A percentile compares a stretch with the other conserved stretches of the same genome.
These are phyloP conservation scores for Globisporangium spinosum DNA, from an alignment of 352 stramenopile genomes.

Conservation along the genomic window DNA sequence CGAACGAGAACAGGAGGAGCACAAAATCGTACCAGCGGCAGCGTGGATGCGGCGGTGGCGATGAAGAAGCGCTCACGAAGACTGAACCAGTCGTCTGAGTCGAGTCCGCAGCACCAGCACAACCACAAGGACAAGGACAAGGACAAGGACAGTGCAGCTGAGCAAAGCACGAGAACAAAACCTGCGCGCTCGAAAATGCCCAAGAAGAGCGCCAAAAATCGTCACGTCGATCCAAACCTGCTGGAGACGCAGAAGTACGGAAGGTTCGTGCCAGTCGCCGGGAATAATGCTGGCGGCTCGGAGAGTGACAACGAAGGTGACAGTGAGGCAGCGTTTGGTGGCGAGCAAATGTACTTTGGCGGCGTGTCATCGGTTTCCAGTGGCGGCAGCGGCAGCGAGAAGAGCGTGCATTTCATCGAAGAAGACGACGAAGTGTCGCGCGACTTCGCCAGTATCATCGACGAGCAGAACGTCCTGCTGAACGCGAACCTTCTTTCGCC, in stretches of 20 bases:
- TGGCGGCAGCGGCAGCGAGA: constrained; percentile 44
- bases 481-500: constrained; percentile 5
- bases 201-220: neutral
- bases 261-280: constrained; percentile 28
- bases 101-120: neutral
- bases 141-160: neutral
- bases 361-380: constrained; percentile 69
- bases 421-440: constrained; percentile 40
- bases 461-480: constrained; percentile 20
- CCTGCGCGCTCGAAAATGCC: neutral
- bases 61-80: constrained; percentile 34
- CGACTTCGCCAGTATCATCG: constrained; percentile 46
- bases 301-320: neutral
- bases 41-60: neutral
- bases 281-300: neutral
- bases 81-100: constrained; percentile 5
- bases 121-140: neutral
- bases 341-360: constrained; percentile 42
- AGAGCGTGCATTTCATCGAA: constrained; percentile 61
- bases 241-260: constrained; percentile 40
- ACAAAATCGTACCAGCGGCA: neutral
- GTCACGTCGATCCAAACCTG: constrained; percentile 13
- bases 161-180: neutral
- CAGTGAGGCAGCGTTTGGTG: neutral
- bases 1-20: neutral